These are phyloP conservation scores for Scheffersomyces stipitis DNA, from an alignment of 805 yeast species.

Conservation along the genomic window DNA sequence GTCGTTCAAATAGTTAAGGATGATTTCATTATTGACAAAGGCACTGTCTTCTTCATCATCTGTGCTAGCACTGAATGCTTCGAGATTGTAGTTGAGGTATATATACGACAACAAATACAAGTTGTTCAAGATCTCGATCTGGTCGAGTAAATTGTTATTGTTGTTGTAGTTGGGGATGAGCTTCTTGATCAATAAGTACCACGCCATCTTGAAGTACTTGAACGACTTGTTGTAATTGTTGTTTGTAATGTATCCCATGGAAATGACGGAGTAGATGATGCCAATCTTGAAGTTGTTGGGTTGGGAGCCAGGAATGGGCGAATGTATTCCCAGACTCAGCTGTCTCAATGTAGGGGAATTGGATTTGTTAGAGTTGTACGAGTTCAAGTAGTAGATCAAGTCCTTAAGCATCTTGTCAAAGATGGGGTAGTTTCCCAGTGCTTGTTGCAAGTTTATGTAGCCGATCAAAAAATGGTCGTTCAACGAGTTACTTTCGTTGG, in stretches of 20 bases:
- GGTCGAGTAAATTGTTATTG: slow-evolving; percentile 25
- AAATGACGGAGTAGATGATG: slow-evolving; percentile 43
- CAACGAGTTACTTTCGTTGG: slow-evolving; percentile 10
- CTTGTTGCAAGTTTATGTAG: slow-evolving; percentile 18
- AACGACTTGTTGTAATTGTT: slow-evolving; percentile 31
- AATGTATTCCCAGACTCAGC: slow-evolving; percentile 5
- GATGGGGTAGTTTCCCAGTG: slow-evolving; percentile 11
- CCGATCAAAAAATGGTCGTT: slow-evolving; percentile 35
- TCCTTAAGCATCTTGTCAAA: slow-evolving; percentile 21
- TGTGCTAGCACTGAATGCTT: slow-evolving; percentile 11
- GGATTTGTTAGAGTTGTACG: slow-evolving; percentile 10
- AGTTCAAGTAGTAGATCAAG: slow-evolving; percentile 21
- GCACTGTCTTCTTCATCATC: slow-evolving; percentile 9
- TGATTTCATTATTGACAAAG: slow-evolving; percentile 45
- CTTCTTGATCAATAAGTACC: slow-evolving; percentile 41
- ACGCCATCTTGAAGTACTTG: slow-evolving; percentile 42
- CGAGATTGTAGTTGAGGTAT: slow-evolving; percentile 39
- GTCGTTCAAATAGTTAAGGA: slow-evolving; percentile 51
- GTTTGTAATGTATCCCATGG: slow-evolving; percentile 40
- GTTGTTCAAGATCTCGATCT: slow-evolving; percentile 44
- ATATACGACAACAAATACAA: slow-evolving; percentile 45
- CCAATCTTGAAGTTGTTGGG: slow-evolving; percentile 37
- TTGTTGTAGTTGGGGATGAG: slow-evolving; percentile 34
- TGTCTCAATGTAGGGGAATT: slow-evolving; percentile 1
- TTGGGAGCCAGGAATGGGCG: slow-evolving; percentile 10